These are phyloP conservation scores for Hypoxylon sp. DNA, from an alignment of 2,329 filamentous ascomycete genomes.

Conservation along the genomic window DNA sequence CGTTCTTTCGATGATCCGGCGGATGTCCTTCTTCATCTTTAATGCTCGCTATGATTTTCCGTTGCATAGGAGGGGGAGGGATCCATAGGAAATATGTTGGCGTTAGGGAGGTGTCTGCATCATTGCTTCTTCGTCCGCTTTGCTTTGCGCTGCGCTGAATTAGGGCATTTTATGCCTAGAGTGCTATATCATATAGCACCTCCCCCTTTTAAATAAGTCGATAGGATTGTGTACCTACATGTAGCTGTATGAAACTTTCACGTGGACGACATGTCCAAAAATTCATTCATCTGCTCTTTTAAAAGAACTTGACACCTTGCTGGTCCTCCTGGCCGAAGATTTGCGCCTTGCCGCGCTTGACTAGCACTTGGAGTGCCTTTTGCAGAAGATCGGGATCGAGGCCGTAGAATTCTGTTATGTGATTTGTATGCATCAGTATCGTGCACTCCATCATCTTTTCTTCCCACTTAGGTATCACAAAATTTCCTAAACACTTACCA, in stretches of 20 bases:
- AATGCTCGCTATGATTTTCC: slow-evolving; percentile 23
- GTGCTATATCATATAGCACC: not conserved
- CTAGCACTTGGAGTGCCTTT: slow-evolving; percentile 80
- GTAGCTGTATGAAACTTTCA: no score
- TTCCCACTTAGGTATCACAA: slow-evolving; percentile 1
- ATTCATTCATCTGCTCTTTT: no score
- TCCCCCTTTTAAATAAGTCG: slow-evolving; percentile 7
- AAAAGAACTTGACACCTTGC: slow-evolving; percentile 97
- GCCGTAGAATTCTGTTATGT: slow-evolving; percentile 76
- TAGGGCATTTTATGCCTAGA: not conserved
- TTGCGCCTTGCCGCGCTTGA: slow-evolving; percentile 91
- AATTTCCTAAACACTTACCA: slow-evolving; percentile 60
- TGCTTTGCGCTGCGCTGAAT: not conserved
- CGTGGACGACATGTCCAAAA: no score
- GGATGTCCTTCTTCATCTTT: slow-evolving; percentile 9
- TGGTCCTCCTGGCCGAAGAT: slow-evolving; percentile 91
- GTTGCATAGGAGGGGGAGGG: slow-evolving; percentile 24
- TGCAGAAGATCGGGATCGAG: slow-evolving; percentile 85
- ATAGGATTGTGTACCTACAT: not conserved
- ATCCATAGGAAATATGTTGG: slow-evolving; percentile 5
- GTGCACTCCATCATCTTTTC: slow-evolving; percentile 5
- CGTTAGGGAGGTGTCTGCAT: slow-evolving; percentile 17
- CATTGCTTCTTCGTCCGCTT: slow-evolving; percentile 1
- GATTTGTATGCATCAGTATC: no score
- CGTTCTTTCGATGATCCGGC: not conserved